Base-by-base conservation (phyloP, 345 rosid genomes). In the Lumnitzera racemosa region DNA sequence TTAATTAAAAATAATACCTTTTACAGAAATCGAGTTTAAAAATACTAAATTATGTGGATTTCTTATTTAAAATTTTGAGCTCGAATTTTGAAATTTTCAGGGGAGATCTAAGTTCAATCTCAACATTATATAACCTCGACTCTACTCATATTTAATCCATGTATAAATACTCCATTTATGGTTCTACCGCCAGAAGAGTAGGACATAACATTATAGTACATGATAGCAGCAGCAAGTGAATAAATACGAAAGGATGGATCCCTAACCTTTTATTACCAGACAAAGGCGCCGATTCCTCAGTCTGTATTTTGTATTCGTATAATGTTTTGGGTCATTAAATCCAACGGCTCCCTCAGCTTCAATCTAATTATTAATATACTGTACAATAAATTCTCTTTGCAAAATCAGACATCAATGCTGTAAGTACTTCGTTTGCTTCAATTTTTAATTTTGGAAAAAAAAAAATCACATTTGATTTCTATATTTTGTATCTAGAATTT, bases 251-350 rank as follows among this genome's bases (percentile, higher is more conserved):
- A 24, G 59, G 56, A 41, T 55, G 24, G 46, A 57, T 16, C 60
- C 59, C 49, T 57, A 57, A 25, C 67, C 70, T 49, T 61, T 58
- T 54, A 8, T 49, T 53, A 64, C 61, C 70, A 71, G 70, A 52
- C 16, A 57, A 41, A 56, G 67, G 62, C 67, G 77, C 73, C 70
- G 73, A 65, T 61, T 29, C 51, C 70, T 43, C 62, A 60, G 55
- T 20, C 51, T 57, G 46, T 36, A 14, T 51, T 41, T 29, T 62
- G 47, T 57, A 20, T 20, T 20, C 20, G 20, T 20, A 20, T 20
- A 20, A 20, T 20, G 20, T 20, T 20, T 20, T 61, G 3, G 56
- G 50, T 59, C 66, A 54, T 66, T 55, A 51, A 63, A 70, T 66
- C 72, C 66, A 56, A 56, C 64, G 46, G 57, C 69, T 67, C 3